phyloP scores from a whole-genome alignment of 202 grass and related monocot species.

The Setaria italica region DNA sequence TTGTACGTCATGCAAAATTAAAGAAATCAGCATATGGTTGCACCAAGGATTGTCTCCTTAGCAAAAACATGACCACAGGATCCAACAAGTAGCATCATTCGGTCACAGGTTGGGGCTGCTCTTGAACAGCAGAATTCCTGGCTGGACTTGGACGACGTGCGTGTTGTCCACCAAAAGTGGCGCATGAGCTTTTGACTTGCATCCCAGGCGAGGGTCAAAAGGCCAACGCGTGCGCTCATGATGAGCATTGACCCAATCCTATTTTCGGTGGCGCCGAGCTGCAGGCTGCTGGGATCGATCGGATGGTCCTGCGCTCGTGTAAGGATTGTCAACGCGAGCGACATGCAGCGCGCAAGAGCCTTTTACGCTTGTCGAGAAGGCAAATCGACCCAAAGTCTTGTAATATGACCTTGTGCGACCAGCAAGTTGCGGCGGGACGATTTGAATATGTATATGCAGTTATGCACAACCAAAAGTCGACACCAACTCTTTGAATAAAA shows the following conservation, averaged over 20 bases:
- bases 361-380: not conserved
- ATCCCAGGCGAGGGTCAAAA: constrained; percentile 1
- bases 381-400: not conserved
- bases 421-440: too few species aligned
- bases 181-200: constrained; percentile 25
- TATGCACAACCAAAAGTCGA: too few species aligned
- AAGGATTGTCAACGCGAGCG: constrained; percentile 15
- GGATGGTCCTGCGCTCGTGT: constrained; percentile 7
- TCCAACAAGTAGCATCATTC: not conserved
- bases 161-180: constrained; percentile 32
- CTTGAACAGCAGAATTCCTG: not conserved
- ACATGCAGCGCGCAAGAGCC: not conserved
- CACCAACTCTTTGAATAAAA: too few species aligned
- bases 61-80: constrained; percentile 24
- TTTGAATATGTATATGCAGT: too few species aligned
- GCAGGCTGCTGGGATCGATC: not conserved
- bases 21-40: not conserved
- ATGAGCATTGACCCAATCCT: not conserved
- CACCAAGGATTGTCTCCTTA: not conserved
- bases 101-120: not conserved
- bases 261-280: too few species aligned
- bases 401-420: not conserved
- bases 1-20: too few species aligned
- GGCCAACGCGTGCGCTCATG: not conserved
- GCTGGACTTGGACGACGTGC: constrained; percentile 2